Evolutionary conservation across 2,329 filamentous ascomycete species (phyloP), one percentile per base, ranked within the genome.

Genomic region (Ophiostoma sp.): DNA sequence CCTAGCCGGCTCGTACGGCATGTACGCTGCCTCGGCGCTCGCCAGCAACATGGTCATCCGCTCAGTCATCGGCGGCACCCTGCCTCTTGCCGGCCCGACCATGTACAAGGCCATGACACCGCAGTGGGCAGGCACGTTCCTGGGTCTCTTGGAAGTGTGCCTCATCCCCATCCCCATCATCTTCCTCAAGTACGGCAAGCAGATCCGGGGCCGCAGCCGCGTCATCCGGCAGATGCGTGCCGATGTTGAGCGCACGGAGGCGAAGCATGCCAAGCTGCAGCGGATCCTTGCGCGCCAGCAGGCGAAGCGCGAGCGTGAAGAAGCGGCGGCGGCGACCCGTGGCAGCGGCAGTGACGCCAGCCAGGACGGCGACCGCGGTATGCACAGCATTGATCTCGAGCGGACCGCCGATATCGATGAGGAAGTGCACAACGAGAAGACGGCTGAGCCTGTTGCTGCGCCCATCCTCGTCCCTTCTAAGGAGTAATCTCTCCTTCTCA

Each of bases 101-200:
- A 87, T 95, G 84, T 93, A 93, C 75, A 74, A 74, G 0, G 79
- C 79, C 0, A 78, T 95, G 16, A 87, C 87, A 0, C 85, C 90
- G 1, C 87, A 90, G 73, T 93, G 89, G 89, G 87, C 89, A 0
- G 89, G 89, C 0, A 92, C 89, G 0, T 78, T 93, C 52, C 78
- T 94, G 5, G 89, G 88, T 0, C 71, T 91, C 66, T 76, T 93
- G 4, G 89, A 93, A 75, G 84, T 90, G 9, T 77, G 81, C 1
- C 82, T 92, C 73, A 87, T 93, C 18, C 90, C 91, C 0, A 92
- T 93, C 66, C 91, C 91, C 0, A 83, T 92, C 68, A 80, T 89
- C 1, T 93, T 94, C 73, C 92, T 91, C 69, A 78, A 77, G 45
- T 85, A 81, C 71, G 84, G 84, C 2, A 79, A 80, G 38, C 73